A percentile compares a stretch with the other conserved stretches of the same genome.
These are phyloP conservation scores for Diplodia corticola DNA, from an alignment of 2,329 filamentous ascomycete genomes.

Conservation along the genomic window DNA sequence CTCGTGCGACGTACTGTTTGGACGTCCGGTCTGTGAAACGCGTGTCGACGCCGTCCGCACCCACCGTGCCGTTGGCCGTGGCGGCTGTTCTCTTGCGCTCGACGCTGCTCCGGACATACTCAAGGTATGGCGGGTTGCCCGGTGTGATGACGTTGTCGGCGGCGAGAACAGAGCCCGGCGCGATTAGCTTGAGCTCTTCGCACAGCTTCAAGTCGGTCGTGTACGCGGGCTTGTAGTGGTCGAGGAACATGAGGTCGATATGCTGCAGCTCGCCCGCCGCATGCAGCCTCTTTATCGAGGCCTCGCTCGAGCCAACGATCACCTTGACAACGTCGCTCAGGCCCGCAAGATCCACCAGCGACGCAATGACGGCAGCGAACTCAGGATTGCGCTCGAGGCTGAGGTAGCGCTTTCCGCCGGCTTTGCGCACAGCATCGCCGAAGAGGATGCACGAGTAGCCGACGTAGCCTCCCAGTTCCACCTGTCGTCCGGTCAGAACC, in stretches of 20 bases:
- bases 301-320: slow-evolving; percentile 67
- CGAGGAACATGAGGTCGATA: slow-evolving; percentile 74
- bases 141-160: slow-evolving; percentile 73
- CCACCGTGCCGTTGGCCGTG: slow-evolving; percentile 33
- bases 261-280: slow-evolving; percentile 53
- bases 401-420: slow-evolving; percentile 66
- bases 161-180: slow-evolving; percentile 61
- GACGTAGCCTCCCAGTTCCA: slow-evolving; percentile 79
- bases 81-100: slow-evolving; percentile 57
- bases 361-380: slow-evolving; percentile 69
- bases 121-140: slow-evolving; percentile 68
- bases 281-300: slow-evolving; percentile 63
- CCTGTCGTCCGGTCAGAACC: slow-evolving; percentile 35
- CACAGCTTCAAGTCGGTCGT: slow-evolving; percentile 73
- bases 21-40: slow-evolving; percentile 48
- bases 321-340: slow-evolving; percentile 70
- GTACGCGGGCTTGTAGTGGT: slow-evolving; percentile 79
- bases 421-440: slow-evolving; percentile 62
- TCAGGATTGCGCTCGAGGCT: slow-evolving; percentile 73
- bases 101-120: slow-evolving; percentile 67
- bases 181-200: slow-evolving; percentile 67
- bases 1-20: slow-evolving; percentile 51
- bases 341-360: slow-evolving; percentile 72
- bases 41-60: slow-evolving; percentile 36
- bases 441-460: slow-evolving; percentile 82